Evolutionary conservation across 225 moss, liverwort and hornwort genomes (phyloP), one percentile per base, ranked within the genome.

Genomic region (Pleurozium schreberi): DNA sequence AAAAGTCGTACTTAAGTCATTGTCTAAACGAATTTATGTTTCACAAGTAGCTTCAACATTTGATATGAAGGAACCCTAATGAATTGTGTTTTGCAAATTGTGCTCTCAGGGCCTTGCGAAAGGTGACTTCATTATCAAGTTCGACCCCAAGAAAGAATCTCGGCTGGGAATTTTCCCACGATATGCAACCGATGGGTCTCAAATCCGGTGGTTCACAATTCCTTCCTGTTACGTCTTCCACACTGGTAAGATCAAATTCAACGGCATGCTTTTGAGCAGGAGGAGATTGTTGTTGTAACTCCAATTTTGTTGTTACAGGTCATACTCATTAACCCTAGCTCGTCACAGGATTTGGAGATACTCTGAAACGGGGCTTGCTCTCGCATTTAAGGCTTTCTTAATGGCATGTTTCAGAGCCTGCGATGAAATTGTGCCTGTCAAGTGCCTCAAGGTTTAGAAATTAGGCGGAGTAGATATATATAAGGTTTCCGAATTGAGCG

Each of bases 121-220:
- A 42, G 93, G 94, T 30, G 86, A 81, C 16, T 93, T 91, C 36
- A n/a, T 92, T 12, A 88, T 95, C 38, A 79, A 81, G 86, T 97
- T 96, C 68, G 95, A 98, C 85, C 75, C 84, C 19, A 90, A 63
- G 8, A 96, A 95, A 80, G 92, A 95, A n/a, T 42, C 93, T 50
- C 95, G 95, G 22, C 91, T 98, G 74, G 98, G 96, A 59, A 85
- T 97, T 61, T 88, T 97, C 30, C 98, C 97, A 26, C 91, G 97
- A 87, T 94, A 95, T 86, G 91, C 95, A 63, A 94, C 82, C 63
- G 12, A 69, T 4, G 86, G 82, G 11, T 58, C 90, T 42, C 77
- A 90, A 88, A 86, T 88, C 70, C 88, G 88, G 55, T 92, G 92
- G 92, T 90, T 92, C 78, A 63, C 90, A 92, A 89, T 98, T 70